A percentile compares a stretch with the other conserved stretches of the same genome.
Conservation (phyloP, 2,329 filamentous ascomycete species). For the Zymoseptoria tritici region DNA sequence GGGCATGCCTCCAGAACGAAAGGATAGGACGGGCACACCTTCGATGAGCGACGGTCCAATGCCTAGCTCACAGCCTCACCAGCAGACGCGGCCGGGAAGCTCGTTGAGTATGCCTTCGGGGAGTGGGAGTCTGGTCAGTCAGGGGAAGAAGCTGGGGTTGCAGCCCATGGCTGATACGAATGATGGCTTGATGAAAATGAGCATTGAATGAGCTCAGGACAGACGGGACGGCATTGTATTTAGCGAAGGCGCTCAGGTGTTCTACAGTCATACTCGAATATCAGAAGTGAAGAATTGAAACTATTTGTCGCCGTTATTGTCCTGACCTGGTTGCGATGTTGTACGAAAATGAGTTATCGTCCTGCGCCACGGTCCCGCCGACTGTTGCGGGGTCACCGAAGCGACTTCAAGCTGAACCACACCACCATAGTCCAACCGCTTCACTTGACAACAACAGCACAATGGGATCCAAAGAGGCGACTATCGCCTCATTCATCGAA, state of each 20-base stretch:
- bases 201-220: constrained; percentile 61
- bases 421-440: neutral
- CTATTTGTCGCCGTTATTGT: neutral
- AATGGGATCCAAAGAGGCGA: constrained; percentile 29
- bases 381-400: neutral
- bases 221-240: neutral
- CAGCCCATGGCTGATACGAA: constrained; percentile 96
- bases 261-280: neutral
- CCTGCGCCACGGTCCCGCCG: neutral
- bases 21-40: constrained; percentile 24
- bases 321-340: neutral
- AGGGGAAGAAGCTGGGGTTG: constrained; percentile 59
- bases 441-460: neutral
- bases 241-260: constrained; percentile 10
- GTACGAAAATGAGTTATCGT: neutral
- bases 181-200: constrained; percentile 94
- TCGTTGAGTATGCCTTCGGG: constrained; percentile 3
- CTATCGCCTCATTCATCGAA: constrained; percentile 72
- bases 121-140: constrained; percentile 12
- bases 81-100: constrained; percentile 8
- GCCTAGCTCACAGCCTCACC: neutral
- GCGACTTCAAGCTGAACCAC: neutral
- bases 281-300: neutral
- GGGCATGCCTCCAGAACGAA: constrained; percentile 53
- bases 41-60: constrained; percentile 7